These are phyloP conservation scores for Daedalea quercina DNA, from an alignment of 768 basidiomycete genomes.

Conservation along the genomic window DNA sequence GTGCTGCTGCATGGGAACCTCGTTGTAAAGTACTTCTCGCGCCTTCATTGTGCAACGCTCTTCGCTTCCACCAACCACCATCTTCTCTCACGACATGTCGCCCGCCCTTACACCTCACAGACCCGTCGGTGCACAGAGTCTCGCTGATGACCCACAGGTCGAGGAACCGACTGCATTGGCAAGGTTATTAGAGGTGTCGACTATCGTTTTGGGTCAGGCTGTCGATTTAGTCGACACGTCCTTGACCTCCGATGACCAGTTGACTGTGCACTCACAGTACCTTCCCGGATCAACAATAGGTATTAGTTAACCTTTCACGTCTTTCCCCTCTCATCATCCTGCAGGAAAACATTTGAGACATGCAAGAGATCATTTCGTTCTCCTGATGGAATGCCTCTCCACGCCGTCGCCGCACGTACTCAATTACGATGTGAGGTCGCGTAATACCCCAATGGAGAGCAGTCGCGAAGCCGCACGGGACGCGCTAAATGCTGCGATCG, in stretches of 20 bases:
- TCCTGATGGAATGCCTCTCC: constrained; percentile 51
- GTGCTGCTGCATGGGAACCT: neutral
- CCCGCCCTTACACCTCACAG: neutral
- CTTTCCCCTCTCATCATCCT: neutral
- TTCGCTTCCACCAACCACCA: neutral
- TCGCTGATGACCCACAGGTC: too few relatives aligned
- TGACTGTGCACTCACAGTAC: constrained; percentile 60
- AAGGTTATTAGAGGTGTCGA: constrained; percentile 61
- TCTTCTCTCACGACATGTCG: constrained; percentile 3
- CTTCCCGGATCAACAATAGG: constrained; percentile 88
- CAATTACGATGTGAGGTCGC: constrained; percentile 69
- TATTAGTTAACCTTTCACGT: constrained; percentile 22
- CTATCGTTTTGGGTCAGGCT: constrained; percentile 63
- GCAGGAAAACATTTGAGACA: constrained; percentile 83
- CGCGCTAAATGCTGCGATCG: constrained; percentile 49
- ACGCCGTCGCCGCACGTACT: constrained; percentile 44
- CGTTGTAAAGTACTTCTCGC: neutral
- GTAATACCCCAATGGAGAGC: constrained; percentile 82
- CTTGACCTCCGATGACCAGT: constrained; percentile 62
- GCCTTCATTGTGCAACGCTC: neutral
- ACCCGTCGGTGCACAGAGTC: neutral
- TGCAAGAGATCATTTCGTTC: constrained; percentile 75
- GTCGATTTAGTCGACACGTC: constrained; percentile 63
- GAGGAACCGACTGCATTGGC: constrained; percentile 9
- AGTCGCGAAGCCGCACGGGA: constrained; percentile 51